These are phyloP conservation scores for Termitomyces sp. DNA, from an alignment of 768 basidiomycete species.

Conservation along the genomic window DNA sequence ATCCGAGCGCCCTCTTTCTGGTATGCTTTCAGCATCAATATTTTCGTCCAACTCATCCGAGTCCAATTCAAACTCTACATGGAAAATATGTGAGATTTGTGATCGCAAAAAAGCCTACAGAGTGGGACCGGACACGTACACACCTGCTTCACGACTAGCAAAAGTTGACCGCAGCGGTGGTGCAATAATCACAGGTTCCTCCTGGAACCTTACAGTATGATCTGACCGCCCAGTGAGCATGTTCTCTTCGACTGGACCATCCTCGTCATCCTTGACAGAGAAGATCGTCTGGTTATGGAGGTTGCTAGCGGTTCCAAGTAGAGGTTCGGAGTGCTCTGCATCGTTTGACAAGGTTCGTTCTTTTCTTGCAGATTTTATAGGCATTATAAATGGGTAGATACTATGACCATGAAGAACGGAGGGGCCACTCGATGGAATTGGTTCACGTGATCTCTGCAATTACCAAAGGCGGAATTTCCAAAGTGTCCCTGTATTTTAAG, in stretches of 20 bases:
- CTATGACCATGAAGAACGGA: constrained; percentile 12
- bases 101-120: neutral
- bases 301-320: constrained; percentile 49
- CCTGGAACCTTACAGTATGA: constrained; percentile 59
- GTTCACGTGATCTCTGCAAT: neutral
- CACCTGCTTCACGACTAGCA: constrained; percentile 79
- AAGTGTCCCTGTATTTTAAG: too few species aligned
- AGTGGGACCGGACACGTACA: constrained; percentile 31
- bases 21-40: constrained; percentile 24
- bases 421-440: neutral
- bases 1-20: constrained; percentile 34
- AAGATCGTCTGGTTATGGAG: constrained; percentile 44
- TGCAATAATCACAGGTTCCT: constrained; percentile 65
- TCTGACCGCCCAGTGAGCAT: constrained; percentile 30
- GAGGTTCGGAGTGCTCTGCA: constrained; percentile 51
- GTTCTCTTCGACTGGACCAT: constrained; percentile 39
- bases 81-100: constrained; percentile 10
- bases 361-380: constrained; percentile 23
- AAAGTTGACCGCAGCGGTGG: constrained; percentile 69
- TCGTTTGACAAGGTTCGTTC: constrained; percentile 21
- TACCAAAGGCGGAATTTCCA: neutral
- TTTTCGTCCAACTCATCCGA: constrained; percentile 70
- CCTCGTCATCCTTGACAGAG: constrained; percentile 54
- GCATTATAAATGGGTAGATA: constrained; percentile 18
- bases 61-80: constrained; percentile 78